Evolutionary conservation across 2,329 filamentous ascomycete species (phyloP).

Genomic region (Ophiocordyceps camponoti-floridani): DNA sequence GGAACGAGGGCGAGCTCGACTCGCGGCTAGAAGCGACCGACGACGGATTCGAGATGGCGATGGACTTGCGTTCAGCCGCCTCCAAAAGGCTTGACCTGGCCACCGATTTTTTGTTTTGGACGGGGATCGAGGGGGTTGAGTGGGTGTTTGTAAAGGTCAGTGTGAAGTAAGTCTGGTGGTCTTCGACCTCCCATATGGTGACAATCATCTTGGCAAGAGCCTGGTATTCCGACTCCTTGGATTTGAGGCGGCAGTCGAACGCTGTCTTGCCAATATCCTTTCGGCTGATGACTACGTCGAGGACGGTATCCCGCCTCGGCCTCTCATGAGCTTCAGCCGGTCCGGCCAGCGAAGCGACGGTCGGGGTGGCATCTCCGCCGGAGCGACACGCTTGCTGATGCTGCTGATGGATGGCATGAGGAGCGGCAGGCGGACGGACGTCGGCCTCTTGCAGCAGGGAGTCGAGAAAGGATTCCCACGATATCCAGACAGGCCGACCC

Average conservation of each 20-base stretch:
- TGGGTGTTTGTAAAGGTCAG: slow-evolving; percentile 53
- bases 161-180: slow-evolving; percentile 51
- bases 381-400: slow-evolving; percentile 4
- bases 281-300: slow-evolving; percentile 49
- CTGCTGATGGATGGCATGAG: not conserved
- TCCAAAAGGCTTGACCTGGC: slow-evolving; percentile 22
- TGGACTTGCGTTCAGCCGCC: slow-evolving; percentile 25
- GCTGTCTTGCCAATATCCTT: slow-evolving; percentile 22
- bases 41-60: slow-evolving; percentile 24
- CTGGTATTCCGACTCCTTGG: slow-evolving; percentile 19
- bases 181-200: slow-evolving; percentile 52
- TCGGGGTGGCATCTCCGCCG: slow-evolving; percentile 21
- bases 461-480: slow-evolving; percentile 40
- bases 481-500: slow-evolving; percentile 39
- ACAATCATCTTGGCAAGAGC: slow-evolving; percentile 59
- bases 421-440: slow-evolving; percentile 8
- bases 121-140: slow-evolving; percentile 15
- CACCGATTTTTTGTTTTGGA: slow-evolving; percentile 17
- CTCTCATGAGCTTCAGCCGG: slow-evolving; percentile 6
- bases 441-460: slow-evolving; percentile 27
- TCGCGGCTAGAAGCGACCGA: slow-evolving; percentile 29
- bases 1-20: slow-evolving; percentile 26
- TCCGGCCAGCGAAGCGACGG: slow-evolving; percentile 3
- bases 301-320: slow-evolving; percentile 38
- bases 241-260: slow-evolving; percentile 14